These are phyloP conservation scores for Podaxis carcinomalis DNA, from an alignment of 768 basidiomycete genomes.

Conservation along the genomic window DNA sequence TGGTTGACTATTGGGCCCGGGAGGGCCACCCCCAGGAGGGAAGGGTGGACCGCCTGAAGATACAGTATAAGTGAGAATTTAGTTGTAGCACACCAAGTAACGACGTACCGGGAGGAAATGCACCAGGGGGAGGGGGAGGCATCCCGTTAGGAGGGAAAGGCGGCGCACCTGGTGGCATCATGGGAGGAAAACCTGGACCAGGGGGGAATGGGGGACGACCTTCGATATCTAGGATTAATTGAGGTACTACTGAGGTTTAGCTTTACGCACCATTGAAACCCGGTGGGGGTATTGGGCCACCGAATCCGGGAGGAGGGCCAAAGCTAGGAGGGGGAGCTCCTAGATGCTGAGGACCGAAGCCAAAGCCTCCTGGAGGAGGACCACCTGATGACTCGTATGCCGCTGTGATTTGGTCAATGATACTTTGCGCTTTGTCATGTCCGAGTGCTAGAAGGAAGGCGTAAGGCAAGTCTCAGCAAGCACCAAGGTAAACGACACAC, in stretches of 20 bases:
- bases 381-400: conserved; percentile 86
- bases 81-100: conserved; percentile 28
- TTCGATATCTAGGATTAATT: conserved; percentile 19
- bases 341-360: conserved; percentile 80
- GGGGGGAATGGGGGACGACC: conserved; percentile 72
- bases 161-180: conserved; percentile 53
- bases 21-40: conserved; percentile 43
- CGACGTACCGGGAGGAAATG: conserved; percentile 39
- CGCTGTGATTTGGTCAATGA: conserved; percentile 97
- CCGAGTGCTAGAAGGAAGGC: conserved; percentile 54
- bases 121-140: conserved; percentile 16
- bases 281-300: conserved; percentile 46
- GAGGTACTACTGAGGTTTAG: background rate
- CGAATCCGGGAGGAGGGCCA: conserved; percentile 45
- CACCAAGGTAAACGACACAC: conserved; percentile 36
- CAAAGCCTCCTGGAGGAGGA: conserved; percentile 84
- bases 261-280: conserved; percentile 49
- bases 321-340: conserved; percentile 48
- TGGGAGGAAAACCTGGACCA: conserved; percentile 50
- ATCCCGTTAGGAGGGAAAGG: conserved; percentile 70
- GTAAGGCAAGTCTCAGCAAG: background rate
- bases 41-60: conserved; percentile 43
- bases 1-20: conserved; percentile 38
- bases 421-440: conserved; percentile 96
- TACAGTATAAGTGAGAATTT: conserved; percentile 13